Conservation (phyloP, 1,284 basidiomycete genomes). For the Malassezia sympodialis region DNA sequence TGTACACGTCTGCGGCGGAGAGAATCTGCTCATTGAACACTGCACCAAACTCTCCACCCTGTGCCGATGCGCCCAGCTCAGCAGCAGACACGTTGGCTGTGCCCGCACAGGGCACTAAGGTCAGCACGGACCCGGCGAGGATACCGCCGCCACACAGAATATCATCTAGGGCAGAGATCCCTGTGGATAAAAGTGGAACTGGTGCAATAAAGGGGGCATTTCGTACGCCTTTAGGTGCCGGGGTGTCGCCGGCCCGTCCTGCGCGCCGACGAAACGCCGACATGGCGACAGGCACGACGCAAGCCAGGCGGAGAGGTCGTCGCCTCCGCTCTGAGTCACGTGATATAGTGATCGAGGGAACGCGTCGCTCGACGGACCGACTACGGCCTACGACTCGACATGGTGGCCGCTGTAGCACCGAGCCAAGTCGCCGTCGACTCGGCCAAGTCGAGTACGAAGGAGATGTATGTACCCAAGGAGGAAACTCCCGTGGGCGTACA, state of each 20-base stretch:
- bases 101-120: constrained; percentile 53
- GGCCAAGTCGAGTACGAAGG: background rate
- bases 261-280: constrained; percentile 72
- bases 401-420: constrained; percentile 9
- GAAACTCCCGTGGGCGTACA: constrained; percentile 48
- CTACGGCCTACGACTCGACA: background rate
- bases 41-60: background rate
- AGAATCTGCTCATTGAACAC: background rate
- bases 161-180: constrained; percentile 89
- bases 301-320: background rate
- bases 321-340: constrained; percentile 5
- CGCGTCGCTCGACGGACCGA: constrained; percentile 5
- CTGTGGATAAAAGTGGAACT: constrained; percentile 67
- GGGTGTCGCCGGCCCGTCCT: constrained; percentile 32
- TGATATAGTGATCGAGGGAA: constrained; percentile 13
- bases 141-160: constrained; percentile 75
- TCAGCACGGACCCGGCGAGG: constrained; percentile 66
- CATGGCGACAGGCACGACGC: constrained; percentile 16
- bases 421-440: constrained; percentile 8
- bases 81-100: constrained; percentile 25
- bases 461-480: background rate
- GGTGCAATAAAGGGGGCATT: constrained; percentile 58
- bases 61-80: constrained; percentile 53
- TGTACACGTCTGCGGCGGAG: constrained; percentile 56
- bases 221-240: constrained; percentile 57